Base-by-base conservation (phyloP, 73 alveolate genomes). In the Paramecium sexaurelia region DNA sequence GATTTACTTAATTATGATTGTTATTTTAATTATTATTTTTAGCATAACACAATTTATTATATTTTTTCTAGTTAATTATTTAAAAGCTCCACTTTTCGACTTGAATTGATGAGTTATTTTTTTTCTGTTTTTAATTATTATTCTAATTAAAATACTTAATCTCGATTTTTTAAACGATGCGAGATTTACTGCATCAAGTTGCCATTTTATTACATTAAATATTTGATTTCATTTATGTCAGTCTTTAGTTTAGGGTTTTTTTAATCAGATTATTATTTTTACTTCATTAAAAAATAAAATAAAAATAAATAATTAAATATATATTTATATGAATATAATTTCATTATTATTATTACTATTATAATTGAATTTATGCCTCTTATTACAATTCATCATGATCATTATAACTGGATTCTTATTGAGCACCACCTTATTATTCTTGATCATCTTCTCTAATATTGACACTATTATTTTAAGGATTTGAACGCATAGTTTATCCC, bases 331-430 rank as follows among this genome's bases (percentile, higher is more conserved):
- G 67, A 51, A 51, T 51, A 20, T 51, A 15, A 51, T 51, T 61
- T 61, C 83, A 61, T 32, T 26, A 61, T 61, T 61, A 32, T 61
- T 61, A 24, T 22, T 56, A 22, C 37, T 61, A 61, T 61, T 61
- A 61, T 61, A 61, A 61, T 61, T 61, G n/a, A 61, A 27, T 61
- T 61, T 61, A 32, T 26, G 83, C 83, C 17, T 61, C 83, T 61
- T 61, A 61, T 61, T 61, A 45, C 47, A 61, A 61, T 61, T 61
- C 83, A 61, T 61, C 83, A 29, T 61, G 83, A 61, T 61, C 83
- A 61, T 61, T 61, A 29, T 29, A 61, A 5, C 83, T 61, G 7
- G 83, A 61, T 61, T 61, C 83, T 26, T 61, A 24, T 32, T 61
- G 13, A 7, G 17, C 67, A 11, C 47, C 47, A 26, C 39, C 43